Evolutionary conservation across 1,139 yeast genomes (phyloP).

Genomic region (Kodamaea anthophila): DNA sequence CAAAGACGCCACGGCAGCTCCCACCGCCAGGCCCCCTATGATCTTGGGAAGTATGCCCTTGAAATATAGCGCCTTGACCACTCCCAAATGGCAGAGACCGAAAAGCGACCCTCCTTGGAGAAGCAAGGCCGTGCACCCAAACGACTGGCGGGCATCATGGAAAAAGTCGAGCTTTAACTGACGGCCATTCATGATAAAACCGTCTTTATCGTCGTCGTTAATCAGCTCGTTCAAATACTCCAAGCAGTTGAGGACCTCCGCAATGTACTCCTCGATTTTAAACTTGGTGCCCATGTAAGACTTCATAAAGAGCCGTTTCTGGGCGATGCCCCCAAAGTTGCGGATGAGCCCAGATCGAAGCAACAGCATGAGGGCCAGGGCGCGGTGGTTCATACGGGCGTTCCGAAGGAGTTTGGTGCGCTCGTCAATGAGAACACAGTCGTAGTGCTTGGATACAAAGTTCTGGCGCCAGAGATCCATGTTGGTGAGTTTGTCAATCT

Average conservation of each 20-base stretch:
- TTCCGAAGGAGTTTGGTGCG: constrained; percentile 56
- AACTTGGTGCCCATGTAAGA: constrained; percentile 85
- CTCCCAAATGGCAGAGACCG: constrained; percentile 91
- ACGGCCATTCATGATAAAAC: constrained; percentile 40
- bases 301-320: constrained; percentile 69
- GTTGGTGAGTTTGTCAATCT: constrained; percentile 61
- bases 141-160: constrained; percentile 83
- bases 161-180: constrained; percentile 76
- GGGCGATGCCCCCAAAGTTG: constrained; percentile 88
- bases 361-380: constrained; percentile 55
- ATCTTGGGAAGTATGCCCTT: constrained; percentile 76
- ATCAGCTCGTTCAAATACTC: constrained; percentile 45
- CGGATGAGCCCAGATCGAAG: constrained; percentile 79
- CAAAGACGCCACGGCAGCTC: constrained; percentile 85
- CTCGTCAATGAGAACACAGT: constrained; percentile 74
- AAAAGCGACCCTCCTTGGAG: constrained; percentile 92
- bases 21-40: constrained; percentile 90
- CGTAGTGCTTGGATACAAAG: constrained; percentile 76
- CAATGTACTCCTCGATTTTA: constrained; percentile 79
- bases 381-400: constrained; percentile 58
- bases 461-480: constrained; percentile 83
- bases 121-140: constrained; percentile 85
- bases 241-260: constrained; percentile 68
- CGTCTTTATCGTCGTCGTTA: constrained; percentile 22
- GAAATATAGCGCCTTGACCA: constrained; percentile 70